Percentiles rank a stretch among this genome's conserved stretches.
Conservation (phyloP, 1,284 basidiomycete species). For the Microbotryum violaceum region DNA sequence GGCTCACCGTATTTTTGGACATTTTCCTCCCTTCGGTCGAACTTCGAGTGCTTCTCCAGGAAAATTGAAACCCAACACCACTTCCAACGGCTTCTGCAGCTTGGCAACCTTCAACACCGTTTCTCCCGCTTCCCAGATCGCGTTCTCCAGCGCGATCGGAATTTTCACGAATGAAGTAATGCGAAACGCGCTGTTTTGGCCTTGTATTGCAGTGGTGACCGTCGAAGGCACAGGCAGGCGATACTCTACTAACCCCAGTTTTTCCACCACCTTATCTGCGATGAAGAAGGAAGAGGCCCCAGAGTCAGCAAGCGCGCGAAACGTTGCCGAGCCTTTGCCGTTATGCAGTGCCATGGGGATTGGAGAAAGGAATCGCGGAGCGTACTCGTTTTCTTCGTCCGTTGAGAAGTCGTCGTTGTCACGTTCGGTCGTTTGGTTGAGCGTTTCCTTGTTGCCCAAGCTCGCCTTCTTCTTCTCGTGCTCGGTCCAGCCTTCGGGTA, state of each 20-base stretch:
- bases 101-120: neutral
- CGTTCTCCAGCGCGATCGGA: neutral
- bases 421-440: neutral
- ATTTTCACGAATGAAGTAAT: conserved; percentile 1
- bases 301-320: conserved; percentile 5
- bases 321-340: conserved; percentile 3
- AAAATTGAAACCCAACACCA: conserved; percentile 7
- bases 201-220: conserved; percentile 2
- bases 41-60: neutral
- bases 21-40: no score
- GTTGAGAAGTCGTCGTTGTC: neutral
- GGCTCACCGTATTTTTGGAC: no score
- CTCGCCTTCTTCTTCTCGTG: neutral
- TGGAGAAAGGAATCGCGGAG: neutral
- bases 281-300: conserved; percentile 4
- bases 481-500: conserved; percentile 1
- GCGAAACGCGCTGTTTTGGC: neutral
- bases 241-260: neutral
- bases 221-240: neutral
- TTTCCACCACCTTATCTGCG: conserved; percentile 1
- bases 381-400: neutral
- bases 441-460: neutral
- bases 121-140: neutral
- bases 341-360: no score
- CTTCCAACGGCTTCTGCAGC: conserved; percentile 4